Evolutionary conservation across 2,329 filamentous ascomycete genomes (phyloP), one percentile per base, ranked within the genome.

Genomic region (Penicillium rolfsii): DNA sequence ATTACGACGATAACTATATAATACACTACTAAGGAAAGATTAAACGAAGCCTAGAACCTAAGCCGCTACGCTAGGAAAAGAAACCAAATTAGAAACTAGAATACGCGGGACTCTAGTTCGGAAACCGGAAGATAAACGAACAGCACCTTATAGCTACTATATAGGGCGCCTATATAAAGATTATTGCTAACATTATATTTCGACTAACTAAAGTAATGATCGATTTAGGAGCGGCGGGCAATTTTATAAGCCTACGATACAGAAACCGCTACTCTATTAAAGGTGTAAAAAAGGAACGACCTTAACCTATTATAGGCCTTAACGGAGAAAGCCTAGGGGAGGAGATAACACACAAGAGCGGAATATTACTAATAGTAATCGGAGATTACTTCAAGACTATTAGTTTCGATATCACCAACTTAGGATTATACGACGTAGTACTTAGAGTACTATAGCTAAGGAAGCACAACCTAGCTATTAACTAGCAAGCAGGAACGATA

Each of bases 121-220:
- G 49, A 52, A 26, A 52, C 49, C 14, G 14, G 49, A 52, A 33
- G 22, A 52, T 52, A 52, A 52, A 45, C 19, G 9, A n/a, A 33
- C 22, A 52, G 26, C 22, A 52, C n/a, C 49, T 52, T 2, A 5
- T 38, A 38, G 33, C 7, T 4, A 52, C 11, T 8, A 5, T 14
- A 14, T 52, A 52, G 49, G 33, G 22, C 7, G 2, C 2, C 2
- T 50, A 50, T 50, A 22, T 45, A 45, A 45, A 14, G 11, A 45
- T 45, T 45, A 45, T 3, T 24, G 24, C n/a, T 45, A 45, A 45
- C 24, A 22, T 45, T 45, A 22, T 45, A 45, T 26, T 45, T 24
- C n/a, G n/a, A 24, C 6, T 24, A 45, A 45, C 6, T 24, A 45
- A 1, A 45, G 41, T 24, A 24, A 45, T 45, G 24, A 45, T 45